Evolutionary conservation across 108 stramenopile species (phyloP).

Genomic region (Nitzschia inconspicua): DNA sequence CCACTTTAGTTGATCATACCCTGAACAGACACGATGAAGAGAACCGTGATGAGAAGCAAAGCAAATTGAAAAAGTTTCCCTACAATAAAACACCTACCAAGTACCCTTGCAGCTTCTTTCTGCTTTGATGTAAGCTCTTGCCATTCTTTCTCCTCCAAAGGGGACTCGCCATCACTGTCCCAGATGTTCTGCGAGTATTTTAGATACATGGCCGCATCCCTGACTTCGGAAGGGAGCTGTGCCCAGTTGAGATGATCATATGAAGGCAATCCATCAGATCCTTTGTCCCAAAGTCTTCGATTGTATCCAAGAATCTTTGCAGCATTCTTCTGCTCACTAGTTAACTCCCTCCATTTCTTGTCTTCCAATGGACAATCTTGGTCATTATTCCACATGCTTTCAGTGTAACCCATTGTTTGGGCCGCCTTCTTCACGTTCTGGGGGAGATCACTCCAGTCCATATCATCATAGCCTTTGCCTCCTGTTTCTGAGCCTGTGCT

Average conservation of each 20-base stretch:
- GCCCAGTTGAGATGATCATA: constrained; percentile 35
- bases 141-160: constrained; percentile 1
- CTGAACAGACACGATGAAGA: no score
- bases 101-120: not conserved
- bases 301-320: constrained; percentile 36
- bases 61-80: constrained; percentile 31
- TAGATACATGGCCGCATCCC: constrained; percentile 30
- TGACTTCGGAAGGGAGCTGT: constrained; percentile 40
- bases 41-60: no score
- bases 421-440: constrained; percentile 40
- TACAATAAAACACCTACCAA: constrained; percentile 14
- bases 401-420: constrained; percentile 31
- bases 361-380: constrained; percentile 11
- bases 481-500: no score
- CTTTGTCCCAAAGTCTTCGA: constrained; percentile 36
- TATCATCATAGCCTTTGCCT: no score
- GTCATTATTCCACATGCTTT: constrained; percentile 35
- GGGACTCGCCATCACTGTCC: constrained; percentile 29
- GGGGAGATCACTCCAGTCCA: constrained; percentile 44
- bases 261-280: no score
- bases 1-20: constrained; percentile 37
- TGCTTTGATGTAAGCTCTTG: not conserved
- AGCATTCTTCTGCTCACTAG: constrained; percentile 31
- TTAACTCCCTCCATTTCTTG: constrained; percentile 32
- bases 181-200: constrained; percentile 39